phyloP scores from a whole-genome alignment of 352 stramenopile genomes.

The Phytophthora pseudosyringae region DNA sequence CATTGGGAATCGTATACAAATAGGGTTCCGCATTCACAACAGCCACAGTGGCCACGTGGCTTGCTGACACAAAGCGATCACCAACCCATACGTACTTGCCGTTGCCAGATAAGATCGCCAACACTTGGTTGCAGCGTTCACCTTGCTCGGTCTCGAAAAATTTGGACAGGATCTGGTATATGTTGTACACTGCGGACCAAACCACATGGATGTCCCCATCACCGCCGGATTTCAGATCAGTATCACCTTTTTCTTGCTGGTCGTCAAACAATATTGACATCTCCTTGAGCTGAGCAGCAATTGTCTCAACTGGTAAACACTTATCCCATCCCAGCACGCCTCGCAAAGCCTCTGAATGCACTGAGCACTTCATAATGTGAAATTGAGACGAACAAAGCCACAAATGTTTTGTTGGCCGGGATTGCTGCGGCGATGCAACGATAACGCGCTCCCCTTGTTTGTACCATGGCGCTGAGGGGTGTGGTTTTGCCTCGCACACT shows the following conservation, averaged over 20 bases:
- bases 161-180: conserved; percentile 59
- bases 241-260: neutral
- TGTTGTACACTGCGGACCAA: conserved; percentile 63
- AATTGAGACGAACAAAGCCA: conserved; percentile 73
- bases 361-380: conserved; percentile 57
- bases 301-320: conserved; percentile 38
- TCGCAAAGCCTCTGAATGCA: conserved; percentile 51
- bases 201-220: conserved; percentile 45
- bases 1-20: conserved; percentile 63
- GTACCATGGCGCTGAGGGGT: conserved; percentile 49
- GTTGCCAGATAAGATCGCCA: conserved; percentile 46
- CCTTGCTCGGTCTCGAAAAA: conserved; percentile 61
- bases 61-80: conserved; percentile 55
- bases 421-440: conserved; percentile 52
- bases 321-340: conserved; percentile 58
- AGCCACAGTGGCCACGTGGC: conserved; percentile 56
- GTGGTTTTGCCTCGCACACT: conserved; percentile 46
- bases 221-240: conserved; percentile 2
- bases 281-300: conserved; percentile 60
- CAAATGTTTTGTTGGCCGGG: conserved; percentile 48
- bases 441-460: conserved; percentile 41
- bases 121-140: conserved; percentile 32
- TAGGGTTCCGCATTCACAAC: conserved; percentile 71
- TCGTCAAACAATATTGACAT: conserved; percentile 50
- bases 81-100: conserved; percentile 70